A percentile compares a stretch with the other conserved stretches of the same genome.
These are phyloP conservation scores for Lactarius vividus DNA, from an alignment of 768 basidiomycete genomes.

Conservation along the genomic window DNA sequence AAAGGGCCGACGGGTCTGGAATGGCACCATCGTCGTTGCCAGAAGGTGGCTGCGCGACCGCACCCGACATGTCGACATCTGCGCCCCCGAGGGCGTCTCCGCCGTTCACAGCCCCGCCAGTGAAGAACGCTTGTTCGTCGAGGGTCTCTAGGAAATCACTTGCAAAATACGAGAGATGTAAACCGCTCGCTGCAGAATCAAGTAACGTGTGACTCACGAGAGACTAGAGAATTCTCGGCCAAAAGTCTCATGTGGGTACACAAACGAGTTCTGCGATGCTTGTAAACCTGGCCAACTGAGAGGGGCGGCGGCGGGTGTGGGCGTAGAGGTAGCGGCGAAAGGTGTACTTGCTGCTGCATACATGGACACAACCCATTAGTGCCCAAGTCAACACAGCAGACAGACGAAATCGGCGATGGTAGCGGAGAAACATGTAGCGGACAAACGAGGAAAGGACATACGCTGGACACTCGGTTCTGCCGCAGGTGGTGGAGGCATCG, in stretches of 20 bases:
- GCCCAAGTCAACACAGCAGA: not conserved
- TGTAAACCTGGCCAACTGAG: conserved; percentile 51
- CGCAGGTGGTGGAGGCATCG: conserved; percentile 27
- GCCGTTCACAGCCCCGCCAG: conserved; percentile 47
- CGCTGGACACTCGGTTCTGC: not conserved
- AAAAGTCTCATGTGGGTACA: conserved; percentile 70
- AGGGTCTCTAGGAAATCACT: conserved; percentile 89
- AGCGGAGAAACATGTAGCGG: not conserved
- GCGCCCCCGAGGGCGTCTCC: conserved; percentile 45
- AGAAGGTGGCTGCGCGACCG: conserved; percentile 4
- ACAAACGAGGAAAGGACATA: conserved; percentile 7
- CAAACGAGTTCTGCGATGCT: conserved; percentile 47
- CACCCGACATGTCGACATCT: conserved; percentile 26
- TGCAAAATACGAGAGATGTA: conserved; percentile 1
- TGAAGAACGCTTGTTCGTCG: conserved; percentile 80
- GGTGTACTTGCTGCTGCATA: conserved; percentile 26
- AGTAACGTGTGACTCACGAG: conserved; percentile 47
- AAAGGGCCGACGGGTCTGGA: conserved; percentile 27
- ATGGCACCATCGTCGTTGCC: conserved; percentile 8
- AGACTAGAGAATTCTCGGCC: conserved; percentile 83
- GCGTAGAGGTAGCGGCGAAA: conserved; percentile 11
- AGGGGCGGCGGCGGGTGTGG: conserved; percentile 37
- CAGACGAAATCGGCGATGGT: not conserved
- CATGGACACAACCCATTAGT: conserved; percentile 5
- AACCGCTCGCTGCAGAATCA: not conserved